A percentile compares a stretch with the other conserved stretches of the same genome.
Conservation (phyloP, 2,329 filamentous ascomycete species). For the Paracorniculantispora psalliotae region DNA sequence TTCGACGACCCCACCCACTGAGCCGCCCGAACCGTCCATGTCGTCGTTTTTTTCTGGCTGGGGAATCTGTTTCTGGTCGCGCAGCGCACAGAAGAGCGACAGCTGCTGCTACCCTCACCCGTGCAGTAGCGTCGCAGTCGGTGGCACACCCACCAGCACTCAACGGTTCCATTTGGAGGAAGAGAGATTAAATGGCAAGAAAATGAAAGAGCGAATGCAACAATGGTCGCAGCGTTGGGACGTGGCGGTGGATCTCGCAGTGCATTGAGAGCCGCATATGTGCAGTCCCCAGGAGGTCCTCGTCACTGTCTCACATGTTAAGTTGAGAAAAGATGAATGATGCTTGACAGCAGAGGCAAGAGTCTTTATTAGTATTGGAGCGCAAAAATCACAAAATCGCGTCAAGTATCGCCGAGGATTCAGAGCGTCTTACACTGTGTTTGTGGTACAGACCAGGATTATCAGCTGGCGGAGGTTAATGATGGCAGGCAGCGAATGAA, state of each 20-base stretch:
- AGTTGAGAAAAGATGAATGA: not conserved
- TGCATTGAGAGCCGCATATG: not conserved
- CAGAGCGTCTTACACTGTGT: not conserved
- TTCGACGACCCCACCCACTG: not conserved
- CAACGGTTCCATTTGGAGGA: not conserved
- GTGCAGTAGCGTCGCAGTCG: not conserved
- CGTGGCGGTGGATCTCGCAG: not conserved
- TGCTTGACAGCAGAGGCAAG: not conserved
- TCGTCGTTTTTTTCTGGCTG: not conserved
- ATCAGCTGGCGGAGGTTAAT: not conserved
- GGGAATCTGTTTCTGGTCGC: not conserved
- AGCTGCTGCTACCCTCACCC: not conserved
- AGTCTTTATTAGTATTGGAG: not conserved
- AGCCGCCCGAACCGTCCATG: constrained; percentile 8
- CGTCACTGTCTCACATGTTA: not conserved
- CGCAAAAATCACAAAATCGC: no score
- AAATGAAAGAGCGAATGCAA: no score
- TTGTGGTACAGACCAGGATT: not conserved
- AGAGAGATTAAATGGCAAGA: no score
- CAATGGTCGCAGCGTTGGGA: not conserved
- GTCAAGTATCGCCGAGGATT: no score
- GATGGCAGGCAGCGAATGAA: not conserved
- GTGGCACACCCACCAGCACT: not conserved
- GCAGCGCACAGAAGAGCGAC: not conserved
- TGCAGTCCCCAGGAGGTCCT: constrained; percentile 1